A percentile compares a stretch with the other conserved stretches of the same genome.
phyloP scores from a whole-genome alignment of 345 rosid genomes.

The Cardamine chenopodiifolia region DNA sequence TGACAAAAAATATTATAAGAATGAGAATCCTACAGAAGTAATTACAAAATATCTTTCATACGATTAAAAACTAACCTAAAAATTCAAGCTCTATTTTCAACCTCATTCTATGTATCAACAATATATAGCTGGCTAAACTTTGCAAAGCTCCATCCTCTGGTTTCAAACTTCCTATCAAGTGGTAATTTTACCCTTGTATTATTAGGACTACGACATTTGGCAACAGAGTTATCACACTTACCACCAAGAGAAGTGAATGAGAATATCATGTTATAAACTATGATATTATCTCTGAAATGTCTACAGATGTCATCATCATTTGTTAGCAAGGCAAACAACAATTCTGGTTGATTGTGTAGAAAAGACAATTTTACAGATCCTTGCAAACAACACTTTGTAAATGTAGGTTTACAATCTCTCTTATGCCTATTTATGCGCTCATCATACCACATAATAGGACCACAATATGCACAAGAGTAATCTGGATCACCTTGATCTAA shows the following conservation, averaged over 20 bases:
- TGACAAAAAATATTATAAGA: background rate
- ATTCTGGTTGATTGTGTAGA: background rate
- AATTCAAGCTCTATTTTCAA: background rate
- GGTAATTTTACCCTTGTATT: background rate
- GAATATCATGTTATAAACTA: background rate
- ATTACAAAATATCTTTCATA: too few relatives aligned
- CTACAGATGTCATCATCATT: background rate
- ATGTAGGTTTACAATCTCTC: background rate
- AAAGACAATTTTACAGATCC: background rate
- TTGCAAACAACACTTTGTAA: background rate
- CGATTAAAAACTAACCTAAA: background rate
- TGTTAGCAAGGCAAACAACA: background rate
- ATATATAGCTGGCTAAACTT: background rate
- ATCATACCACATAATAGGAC: background rate
- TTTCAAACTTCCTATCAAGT: background rate
- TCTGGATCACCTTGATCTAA: too few relatives aligned
- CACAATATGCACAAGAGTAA: too few relatives aligned
- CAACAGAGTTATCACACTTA: background rate
- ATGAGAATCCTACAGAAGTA: too few relatives aligned
- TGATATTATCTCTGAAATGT: background rate
- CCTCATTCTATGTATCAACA: background rate
- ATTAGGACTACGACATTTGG: background rate
- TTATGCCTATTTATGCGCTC: background rate
- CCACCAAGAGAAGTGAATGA: background rate
- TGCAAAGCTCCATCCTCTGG: background rate